These are phyloP conservation scores for Trichoderma parareesei DNA, from an alignment of 495 filamentous ascomycete genomes.

Conservation along the genomic window DNA sequence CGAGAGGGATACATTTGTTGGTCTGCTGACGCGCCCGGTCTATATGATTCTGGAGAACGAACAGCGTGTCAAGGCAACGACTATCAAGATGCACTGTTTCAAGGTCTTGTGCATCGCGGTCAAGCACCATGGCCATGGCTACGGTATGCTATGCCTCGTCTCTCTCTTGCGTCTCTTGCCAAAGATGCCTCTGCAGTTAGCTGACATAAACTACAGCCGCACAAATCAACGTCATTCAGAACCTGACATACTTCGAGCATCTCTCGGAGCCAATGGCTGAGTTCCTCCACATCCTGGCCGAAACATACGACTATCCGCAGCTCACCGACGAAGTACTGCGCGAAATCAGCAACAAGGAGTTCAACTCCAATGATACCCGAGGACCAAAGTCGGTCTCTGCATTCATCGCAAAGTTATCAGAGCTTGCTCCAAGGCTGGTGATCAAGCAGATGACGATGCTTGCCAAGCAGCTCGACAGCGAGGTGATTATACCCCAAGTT, in stretches of 20 bases:
- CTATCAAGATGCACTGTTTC: conserved; percentile 92
- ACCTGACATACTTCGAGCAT: conserved; percentile 96
- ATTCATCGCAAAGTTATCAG: conserved; percentile 94
- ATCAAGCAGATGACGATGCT: conserved; percentile 96
- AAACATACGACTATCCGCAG: conserved; percentile 98
- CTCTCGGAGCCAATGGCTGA: conserved; percentile 98
- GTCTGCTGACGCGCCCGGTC: conserved; percentile 84
- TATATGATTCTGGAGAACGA: conserved; percentile 94
- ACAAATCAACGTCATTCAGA: conserved; percentile 96
- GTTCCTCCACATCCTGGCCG: conserved; percentile 88
- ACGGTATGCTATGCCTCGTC: conserved; percentile 54
- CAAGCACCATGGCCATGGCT: conserved; percentile 96
- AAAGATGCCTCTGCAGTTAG: not conserved
- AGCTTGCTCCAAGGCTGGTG: conserved; percentile 81
- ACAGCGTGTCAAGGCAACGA: conserved; percentile 80
- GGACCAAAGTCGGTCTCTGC: conserved; percentile 97
- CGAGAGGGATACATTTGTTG: conserved; percentile 92
- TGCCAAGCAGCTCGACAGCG: conserved; percentile 89
- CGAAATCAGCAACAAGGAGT: conserved; percentile 94
- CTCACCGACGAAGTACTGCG: conserved; percentile 87
- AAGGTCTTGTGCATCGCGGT: conserved; percentile 94
- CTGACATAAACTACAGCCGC: conserved; percentile 53
- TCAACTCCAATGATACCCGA: conserved; percentile 89
- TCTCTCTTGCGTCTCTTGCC: conserved; percentile 20
- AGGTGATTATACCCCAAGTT: conserved; percentile 42